Conservation (phyloP, 345 rosid genomes). For the Gossypium arboreum region DNA sequence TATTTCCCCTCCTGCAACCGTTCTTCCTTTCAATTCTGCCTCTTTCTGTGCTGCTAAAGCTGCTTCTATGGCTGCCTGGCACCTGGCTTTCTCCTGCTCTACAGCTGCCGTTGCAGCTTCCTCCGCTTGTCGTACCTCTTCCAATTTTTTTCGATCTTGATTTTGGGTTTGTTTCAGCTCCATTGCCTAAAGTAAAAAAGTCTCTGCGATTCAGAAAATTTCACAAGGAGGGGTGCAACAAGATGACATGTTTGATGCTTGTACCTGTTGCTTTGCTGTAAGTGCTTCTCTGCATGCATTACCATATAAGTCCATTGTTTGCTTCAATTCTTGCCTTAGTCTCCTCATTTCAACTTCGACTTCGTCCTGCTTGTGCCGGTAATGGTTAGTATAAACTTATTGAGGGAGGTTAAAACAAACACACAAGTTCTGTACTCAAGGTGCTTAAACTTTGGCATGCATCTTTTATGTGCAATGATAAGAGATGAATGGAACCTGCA, state of each 20-base stretch:
- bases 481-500: not conserved
- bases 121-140: slow-evolving; percentile 57
- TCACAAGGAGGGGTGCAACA: not conserved
- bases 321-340: slow-evolving; percentile 73
- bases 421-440: not conserved
- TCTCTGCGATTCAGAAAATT: slow-evolving; percentile 5
- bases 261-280: slow-evolving; percentile 74
- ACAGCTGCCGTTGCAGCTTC: slow-evolving; percentile 51
- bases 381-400: slow-evolving; percentile 4
- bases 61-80: slow-evolving; percentile 60
- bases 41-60: slow-evolving; percentile 61
- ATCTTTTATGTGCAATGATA: not conserved
- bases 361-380: slow-evolving; percentile 44
- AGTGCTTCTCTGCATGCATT: slow-evolving; percentile 88
- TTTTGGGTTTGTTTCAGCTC: slow-evolving; percentile 66
- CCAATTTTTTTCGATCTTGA: slow-evolving; percentile 54
- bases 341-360: slow-evolving; percentile 85
- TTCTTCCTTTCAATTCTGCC: slow-evolving; percentile 53
- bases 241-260: not conserved
- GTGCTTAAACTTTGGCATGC: not conserved
- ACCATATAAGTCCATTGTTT: slow-evolving; percentile 78
- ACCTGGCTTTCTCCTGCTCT: slow-evolving; percentile 60
- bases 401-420: too few species aligned
- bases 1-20: slow-evolving; percentile 42
- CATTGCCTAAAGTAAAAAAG: slow-evolving; percentile 44